Conservation (phyloP, 2,329 filamentous ascomycete species). For the Plectosphaerella cucumerina region DNA sequence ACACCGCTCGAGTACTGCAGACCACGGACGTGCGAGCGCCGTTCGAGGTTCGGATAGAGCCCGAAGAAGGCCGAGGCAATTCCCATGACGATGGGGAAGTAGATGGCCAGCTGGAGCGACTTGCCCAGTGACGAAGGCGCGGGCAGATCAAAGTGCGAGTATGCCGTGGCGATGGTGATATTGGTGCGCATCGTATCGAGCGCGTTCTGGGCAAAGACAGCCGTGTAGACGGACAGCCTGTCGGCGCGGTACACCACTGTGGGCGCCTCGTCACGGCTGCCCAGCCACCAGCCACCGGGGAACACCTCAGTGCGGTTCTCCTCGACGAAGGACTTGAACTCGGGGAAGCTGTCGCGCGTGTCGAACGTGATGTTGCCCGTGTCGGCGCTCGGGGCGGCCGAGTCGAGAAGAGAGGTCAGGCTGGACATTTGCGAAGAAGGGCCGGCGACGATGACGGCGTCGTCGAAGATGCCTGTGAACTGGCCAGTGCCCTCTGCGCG, state of each 20-base stretch:
- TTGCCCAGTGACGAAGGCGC: conserved; percentile 60
- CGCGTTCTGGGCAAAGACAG: conserved; percentile 61
- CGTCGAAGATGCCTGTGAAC: conserved; percentile 15
- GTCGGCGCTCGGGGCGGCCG: neutral
- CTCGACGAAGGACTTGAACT: conserved; percentile 65
- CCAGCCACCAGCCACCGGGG: conserved; percentile 78
- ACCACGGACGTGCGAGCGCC: conserved; percentile 72
- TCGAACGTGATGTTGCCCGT: conserved; percentile 12
- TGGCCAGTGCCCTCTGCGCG: conserved; percentile 32
- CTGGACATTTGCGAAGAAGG: conserved; percentile 14
- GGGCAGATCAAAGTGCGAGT: conserved; percentile 70
- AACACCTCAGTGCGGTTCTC: conserved; percentile 63
- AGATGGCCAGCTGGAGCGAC: conserved; percentile 73
- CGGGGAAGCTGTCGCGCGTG: conserved; percentile 48
- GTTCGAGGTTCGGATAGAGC: conserved; percentile 83
- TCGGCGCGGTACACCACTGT: conserved; percentile 71
- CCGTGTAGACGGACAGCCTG: conserved; percentile 46
- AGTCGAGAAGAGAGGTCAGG: conserved; percentile 2
- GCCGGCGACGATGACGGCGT: conserved; percentile 16
- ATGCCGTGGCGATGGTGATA: conserved; percentile 66
- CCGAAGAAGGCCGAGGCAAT: conserved; percentile 84
- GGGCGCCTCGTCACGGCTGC: conserved; percentile 52
- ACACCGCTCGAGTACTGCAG: conserved; percentile 93
- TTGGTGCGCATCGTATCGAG: conserved; percentile 64
- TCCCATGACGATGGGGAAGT: conserved; percentile 74